Percentiles rank a stretch among this genome's conserved stretches.
These are phyloP conservation scores for Fraxinus albicans DNA, from an alignment of 305 asterid species.

Conservation along the genomic window DNA sequence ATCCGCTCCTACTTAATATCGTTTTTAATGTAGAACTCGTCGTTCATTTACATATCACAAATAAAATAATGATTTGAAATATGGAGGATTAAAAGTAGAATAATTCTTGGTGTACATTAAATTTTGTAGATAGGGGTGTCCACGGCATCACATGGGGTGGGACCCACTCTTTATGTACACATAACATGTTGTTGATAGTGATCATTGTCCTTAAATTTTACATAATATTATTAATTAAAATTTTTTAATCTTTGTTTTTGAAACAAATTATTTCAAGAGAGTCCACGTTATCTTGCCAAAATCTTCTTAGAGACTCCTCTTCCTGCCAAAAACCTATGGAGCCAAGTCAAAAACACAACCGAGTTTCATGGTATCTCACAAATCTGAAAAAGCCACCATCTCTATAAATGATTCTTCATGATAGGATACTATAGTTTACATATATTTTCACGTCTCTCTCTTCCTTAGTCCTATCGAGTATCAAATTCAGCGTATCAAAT, in stretches of 20 bases:
- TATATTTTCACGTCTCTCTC: not conserved
- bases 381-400: not conserved
- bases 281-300: not conserved
- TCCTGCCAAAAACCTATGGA: not conserved
- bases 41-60: not conserved
- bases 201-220: not conserved
- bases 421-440: not conserved
- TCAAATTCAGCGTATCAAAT: not conserved
- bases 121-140: too few relatives aligned
- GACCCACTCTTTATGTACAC: too few relatives aligned
- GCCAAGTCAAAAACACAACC: not conserved
- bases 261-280: not conserved
- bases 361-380: not conserved
- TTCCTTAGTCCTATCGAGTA: not conserved
- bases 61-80: not conserved
- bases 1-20: not conserved
- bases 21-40: not conserved
- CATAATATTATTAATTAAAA: not conserved
- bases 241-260: not conserved
- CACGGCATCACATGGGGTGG: too few relatives aligned
- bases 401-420: not conserved
- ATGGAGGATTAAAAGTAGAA: not conserved
- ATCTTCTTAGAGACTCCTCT: not conserved
- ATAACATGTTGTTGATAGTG: not conserved
- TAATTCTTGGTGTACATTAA: too few relatives aligned